A percentile compares a stretch with the other conserved stretches of the same genome.
These are phyloP conservation scores for Exobasidium cylindrosporum DNA, from an alignment of 1,284 basidiomycete species.

Conservation along the genomic window DNA sequence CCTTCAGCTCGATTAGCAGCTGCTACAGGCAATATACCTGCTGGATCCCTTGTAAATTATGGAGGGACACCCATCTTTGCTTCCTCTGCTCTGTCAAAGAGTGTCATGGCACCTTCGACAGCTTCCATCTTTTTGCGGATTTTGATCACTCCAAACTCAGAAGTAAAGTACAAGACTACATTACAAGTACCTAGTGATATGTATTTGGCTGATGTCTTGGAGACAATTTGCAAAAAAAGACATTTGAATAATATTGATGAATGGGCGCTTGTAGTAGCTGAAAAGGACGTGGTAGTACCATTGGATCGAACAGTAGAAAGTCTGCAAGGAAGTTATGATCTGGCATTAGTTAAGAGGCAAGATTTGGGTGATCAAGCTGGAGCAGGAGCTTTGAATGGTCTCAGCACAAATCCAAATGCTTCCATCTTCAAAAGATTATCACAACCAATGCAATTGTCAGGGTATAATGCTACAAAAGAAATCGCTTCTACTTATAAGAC, in stretches of 20 bases:
- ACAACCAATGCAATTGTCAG: conserved; percentile 65
- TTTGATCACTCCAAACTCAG: conserved; percentile 40
- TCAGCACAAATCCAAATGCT: conserved; percentile 80
- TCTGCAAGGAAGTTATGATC: conserved; percentile 78
- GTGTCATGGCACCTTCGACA: conserved; percentile 23
- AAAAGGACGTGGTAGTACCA: conserved; percentile 70
- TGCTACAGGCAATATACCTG: conserved; percentile 6
- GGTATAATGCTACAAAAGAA: conserved; percentile 54
- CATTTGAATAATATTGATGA: conserved; percentile 38
- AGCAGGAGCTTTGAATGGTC: conserved; percentile 54
- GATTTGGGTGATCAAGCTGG: conserved; percentile 36
- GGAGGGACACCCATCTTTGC: conserved; percentile 45
- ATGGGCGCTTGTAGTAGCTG: conserved; percentile 50
- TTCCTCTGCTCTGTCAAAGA: conserved; percentile 30
- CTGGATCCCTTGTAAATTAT: conserved; percentile 32
- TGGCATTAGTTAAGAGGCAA: conserved; percentile 73
- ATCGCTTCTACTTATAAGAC: conserved; percentile 68
- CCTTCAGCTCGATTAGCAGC: not conserved
- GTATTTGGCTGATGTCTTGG: conserved; percentile 94
- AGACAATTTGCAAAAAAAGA: conserved; percentile 57
- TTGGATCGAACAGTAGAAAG: conserved; percentile 92
- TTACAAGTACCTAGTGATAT: conserved; percentile 66
- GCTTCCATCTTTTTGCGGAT: conserved; percentile 44
- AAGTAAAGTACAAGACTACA: conserved; percentile 53
- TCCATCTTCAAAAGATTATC: conserved; percentile 66